Evolutionary conservation across 2,329 filamentous ascomycete species (phyloP), one percentile per base, ranked within the genome.

Genomic region (Diaporthe eres): DNA sequence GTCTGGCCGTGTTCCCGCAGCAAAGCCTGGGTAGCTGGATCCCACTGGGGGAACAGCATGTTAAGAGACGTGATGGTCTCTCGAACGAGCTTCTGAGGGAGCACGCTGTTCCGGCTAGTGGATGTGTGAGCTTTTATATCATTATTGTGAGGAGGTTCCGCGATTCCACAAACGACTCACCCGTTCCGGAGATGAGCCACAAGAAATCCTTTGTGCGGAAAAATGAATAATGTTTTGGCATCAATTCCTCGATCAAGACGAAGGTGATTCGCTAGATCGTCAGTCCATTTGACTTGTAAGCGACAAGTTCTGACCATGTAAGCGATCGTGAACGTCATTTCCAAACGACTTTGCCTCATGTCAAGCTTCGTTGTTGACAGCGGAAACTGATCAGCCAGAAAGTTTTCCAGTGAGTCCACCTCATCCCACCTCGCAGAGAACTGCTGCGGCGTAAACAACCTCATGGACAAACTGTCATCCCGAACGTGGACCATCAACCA

Each of bases 31-130:
- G 57, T 60, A 19, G 34, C 34, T 1, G 57, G 31, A n/a, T 60
- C 57, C 7, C 4, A 60, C 17, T 60, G 57, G 10, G 57, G 57
- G 15, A 60, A 60, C 19, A 60, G 57, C 57, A 60, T 60, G 31
- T 60, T 60, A 17, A 60, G 57, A 39, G 57, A 37, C 34, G 15
- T n/a, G 19, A 60, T 60, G 31, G 57, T 60, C 57, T 60, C 57
- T 39, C 57, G 19, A 25, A 60, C 31, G 1, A 60, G 31, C 34
- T 60, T 37, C 31, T 37, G 57, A 3, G 57, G 57, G 31, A 60
- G 31, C 17, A 39, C 31, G 7, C 31, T 60, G 34, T 39, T 60
- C 9, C 57, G 57, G 17, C 31, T 60, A 13, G 25, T 58, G 31
- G 22, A 19, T 49, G 44, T 49, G 44, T 49, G 15, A 49, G 44